These are phyloP conservation scores for Neophaeococcomyces mojaviensis DNA, from an alignment of 2,329 filamentous ascomycete species.

Conservation along the genomic window DNA sequence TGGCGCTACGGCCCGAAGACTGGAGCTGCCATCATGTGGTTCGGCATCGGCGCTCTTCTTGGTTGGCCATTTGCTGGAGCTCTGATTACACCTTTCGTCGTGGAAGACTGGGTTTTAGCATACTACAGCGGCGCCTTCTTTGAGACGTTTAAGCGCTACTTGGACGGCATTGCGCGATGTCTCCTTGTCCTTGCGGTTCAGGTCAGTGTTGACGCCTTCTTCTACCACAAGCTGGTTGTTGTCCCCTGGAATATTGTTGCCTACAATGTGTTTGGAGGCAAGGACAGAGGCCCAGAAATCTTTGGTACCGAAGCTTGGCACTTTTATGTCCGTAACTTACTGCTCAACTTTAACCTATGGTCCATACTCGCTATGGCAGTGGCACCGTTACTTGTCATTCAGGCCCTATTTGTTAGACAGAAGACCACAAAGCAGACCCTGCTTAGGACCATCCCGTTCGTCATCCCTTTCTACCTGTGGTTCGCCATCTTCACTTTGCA, in stretches of 20 bases:
- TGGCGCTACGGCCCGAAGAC: conserved; percentile 74
- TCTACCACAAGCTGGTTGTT: conserved; percentile 70
- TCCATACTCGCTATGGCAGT: conserved; percentile 70
- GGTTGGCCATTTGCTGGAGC: conserved; percentile 94
- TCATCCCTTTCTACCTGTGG: conserved; percentile 90
- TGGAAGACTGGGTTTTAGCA: conserved; percentile 63
- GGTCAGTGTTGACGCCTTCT: conserved; percentile 67
- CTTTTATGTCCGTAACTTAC: conserved; percentile 86
- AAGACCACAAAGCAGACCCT: conserved; percentile 56
- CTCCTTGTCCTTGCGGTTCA: conserved; percentile 62
- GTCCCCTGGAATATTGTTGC: conserved; percentile 89
- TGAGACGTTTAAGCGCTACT: conserved; percentile 53
- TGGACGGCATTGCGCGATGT: conserved; percentile 60
- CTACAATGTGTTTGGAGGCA: conserved; percentile 85
- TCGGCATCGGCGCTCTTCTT: conserved; percentile 73
- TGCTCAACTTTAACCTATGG: conserved; percentile 94
- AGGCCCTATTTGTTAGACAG: conserved; percentile 58
- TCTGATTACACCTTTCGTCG: conserved; percentile 68
- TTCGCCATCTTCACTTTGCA: conserved; percentile 82
- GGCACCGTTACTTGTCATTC: conserved; percentile 66
- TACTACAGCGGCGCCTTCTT: conserved; percentile 48
- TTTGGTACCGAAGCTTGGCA: conserved; percentile 97
- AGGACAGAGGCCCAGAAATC: conserved; percentile 73
- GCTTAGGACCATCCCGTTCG: conserved; percentile 68
- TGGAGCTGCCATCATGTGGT: conserved; percentile 79